Evolutionary conservation across 2,329 filamentous ascomycete species (phyloP).

Genomic region (Aspergillus sojae): DNA sequence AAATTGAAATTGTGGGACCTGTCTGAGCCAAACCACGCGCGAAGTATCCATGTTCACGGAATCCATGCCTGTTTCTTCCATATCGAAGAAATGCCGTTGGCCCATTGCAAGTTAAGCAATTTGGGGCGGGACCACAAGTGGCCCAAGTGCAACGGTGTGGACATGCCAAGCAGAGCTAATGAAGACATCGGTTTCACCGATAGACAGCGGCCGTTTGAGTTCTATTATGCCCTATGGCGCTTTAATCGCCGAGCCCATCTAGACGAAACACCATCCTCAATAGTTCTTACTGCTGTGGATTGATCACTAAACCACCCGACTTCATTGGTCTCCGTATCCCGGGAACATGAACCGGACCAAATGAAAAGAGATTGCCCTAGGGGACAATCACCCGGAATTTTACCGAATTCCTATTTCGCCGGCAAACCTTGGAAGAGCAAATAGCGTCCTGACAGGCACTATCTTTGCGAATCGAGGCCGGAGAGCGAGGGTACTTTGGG

Average conservation of each 20-base stretch:
- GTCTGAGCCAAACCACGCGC: background rate
- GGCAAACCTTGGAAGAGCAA: background rate
- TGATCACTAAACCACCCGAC: conserved; percentile 16
- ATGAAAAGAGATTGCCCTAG: background rate
- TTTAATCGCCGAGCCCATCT: conserved; percentile 13
- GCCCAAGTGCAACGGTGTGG: conserved; percentile 5
- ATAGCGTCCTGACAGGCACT: background rate
- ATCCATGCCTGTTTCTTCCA: conserved; percentile 1
- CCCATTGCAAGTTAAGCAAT: conserved; percentile 15
- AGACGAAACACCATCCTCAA: conserved; percentile 14
- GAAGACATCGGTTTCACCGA: conserved; percentile 15
- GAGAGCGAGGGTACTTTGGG: background rate
- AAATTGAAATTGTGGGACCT: conserved; percentile 18
- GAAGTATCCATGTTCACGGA: background rate
- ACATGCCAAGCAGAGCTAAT: conserved; percentile 16
- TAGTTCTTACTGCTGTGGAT: conserved; percentile 12
- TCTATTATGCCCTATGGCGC: conserved; percentile 1
- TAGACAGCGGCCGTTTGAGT: conserved; percentile 17
- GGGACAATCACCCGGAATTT: background rate
- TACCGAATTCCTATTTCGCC: background rate
- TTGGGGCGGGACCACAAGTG: conserved; percentile 7
- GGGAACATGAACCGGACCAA: background rate
- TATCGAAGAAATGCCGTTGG: conserved; percentile 8
- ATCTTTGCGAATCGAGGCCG: background rate
- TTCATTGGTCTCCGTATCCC: conserved; percentile 11